Base-by-base conservation (phyloP, 2,329 filamentous ascomycete species). In the Amphichorda felina region DNA sequence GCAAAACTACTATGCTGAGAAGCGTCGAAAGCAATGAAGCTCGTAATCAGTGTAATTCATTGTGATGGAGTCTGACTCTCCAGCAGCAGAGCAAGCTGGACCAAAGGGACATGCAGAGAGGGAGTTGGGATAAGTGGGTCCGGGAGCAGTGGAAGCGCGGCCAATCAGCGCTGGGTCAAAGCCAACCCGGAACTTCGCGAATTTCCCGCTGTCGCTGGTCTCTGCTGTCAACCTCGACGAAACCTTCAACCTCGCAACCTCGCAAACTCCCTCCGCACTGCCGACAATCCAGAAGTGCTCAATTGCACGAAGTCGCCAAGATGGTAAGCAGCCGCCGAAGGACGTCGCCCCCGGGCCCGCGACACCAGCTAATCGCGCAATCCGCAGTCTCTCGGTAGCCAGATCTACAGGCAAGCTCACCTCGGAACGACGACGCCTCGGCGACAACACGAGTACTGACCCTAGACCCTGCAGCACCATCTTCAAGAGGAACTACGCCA, bases 401-500 rank as follows among this genome's bases (percentile, higher is more conserved):
- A 50, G 29, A 42, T 62, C 47, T 62, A 61, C 54, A 54, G 51
- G 59, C 55, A 60, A 59, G 59, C 57, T 37, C 35, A 38, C 18
- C 32, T 36, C 42, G 36, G 46, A 22, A 19, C 31, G 15, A 31
- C 31, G 18, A 14, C 19, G 17, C 18, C 22, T 25, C 38, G 40
- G 41, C 41, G 41, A 41, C 49, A 56, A 43, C 19, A 57, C 41
- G 36, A 40, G 40, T 35, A 38, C 36, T 27, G 16, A 30, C 22
- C 14, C 8, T 4, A 33, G 14, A 19, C 17, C 24, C 16, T 42
- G 46, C 63, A 96, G 91, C 70, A 63, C 76, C 55, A 54, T 96
- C 49, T 80, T 96, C 71, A 79, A 82, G 62, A 79, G 74, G 58
- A 98, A 98, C 72, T 81, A 73, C 51, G 70, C 82, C 59, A 94